Evolutionary conservation across 2,329 filamentous ascomycete genomes (phyloP).

Genomic region (Chaetothyriales sp.): DNA sequence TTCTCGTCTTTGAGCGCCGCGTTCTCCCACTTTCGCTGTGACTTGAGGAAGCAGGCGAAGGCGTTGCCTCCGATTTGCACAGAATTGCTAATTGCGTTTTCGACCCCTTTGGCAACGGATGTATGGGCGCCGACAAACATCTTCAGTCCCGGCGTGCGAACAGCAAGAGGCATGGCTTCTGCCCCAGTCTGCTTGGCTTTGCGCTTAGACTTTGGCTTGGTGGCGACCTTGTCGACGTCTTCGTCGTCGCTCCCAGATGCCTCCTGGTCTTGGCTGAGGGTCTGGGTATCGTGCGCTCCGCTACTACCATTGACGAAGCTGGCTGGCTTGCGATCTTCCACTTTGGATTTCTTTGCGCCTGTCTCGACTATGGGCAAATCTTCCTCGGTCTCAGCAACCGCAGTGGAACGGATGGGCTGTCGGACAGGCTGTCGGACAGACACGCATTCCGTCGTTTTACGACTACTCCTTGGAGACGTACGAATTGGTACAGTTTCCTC

Average conservation of each 20-base stretch:
- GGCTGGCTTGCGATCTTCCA: neutral
- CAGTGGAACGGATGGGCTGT: too few relatives aligned
- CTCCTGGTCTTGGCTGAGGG: neutral
- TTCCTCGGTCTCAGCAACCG: too few relatives aligned
- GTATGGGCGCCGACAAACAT: constrained; percentile 91
- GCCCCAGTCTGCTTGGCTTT: constrained; percentile 42
- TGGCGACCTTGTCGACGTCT: neutral
- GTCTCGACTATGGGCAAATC: neutral
- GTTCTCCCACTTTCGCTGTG: constrained; percentile 86
- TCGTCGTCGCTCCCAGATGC: constrained; percentile 1
- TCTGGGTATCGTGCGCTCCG: neutral
- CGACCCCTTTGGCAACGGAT: constrained; percentile 80
- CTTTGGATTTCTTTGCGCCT: neutral
- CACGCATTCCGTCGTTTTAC: neutral
- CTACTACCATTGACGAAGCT: neutral
- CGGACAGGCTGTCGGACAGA: neutral
- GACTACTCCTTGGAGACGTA: neutral
- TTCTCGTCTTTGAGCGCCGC: constrained; percentile 59
- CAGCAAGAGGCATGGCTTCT: constrained; percentile 50
- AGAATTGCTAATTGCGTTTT: constrained; percentile 71
- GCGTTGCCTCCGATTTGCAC: constrained; percentile 73
- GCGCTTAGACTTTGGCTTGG: neutral
- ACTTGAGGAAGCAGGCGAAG: constrained; percentile 91
- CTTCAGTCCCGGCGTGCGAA: constrained; percentile 56
- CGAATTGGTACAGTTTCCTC: constrained; percentile 14